These are phyloP conservation scores for Phanerodontia chrysosporium DNA, from an alignment of 768 basidiomycete genomes.

Conservation along the genomic window DNA sequence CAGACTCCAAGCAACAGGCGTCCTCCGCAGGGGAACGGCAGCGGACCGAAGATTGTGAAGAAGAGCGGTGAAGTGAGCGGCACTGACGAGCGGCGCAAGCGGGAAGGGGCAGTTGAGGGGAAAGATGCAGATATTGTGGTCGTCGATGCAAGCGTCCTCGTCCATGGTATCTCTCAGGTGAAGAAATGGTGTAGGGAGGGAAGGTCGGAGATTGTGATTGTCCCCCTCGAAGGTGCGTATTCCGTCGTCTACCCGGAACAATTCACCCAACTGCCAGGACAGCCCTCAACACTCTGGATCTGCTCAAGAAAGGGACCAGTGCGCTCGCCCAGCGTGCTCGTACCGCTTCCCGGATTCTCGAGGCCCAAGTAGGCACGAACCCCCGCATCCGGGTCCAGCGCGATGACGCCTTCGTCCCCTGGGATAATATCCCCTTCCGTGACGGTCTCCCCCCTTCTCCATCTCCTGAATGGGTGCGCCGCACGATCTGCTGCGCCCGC, in stretches of 20 bases:
- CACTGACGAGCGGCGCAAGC: constrained; percentile 7
- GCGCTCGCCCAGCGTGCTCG: constrained; percentile 79
- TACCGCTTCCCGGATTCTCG: constrained; percentile 82
- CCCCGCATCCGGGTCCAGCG: constrained; percentile 77
- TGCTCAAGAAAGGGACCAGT: constrained; percentile 87
- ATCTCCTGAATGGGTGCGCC: constrained; percentile 81
- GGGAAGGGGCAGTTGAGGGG: constrained; percentile 11
- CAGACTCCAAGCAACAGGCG: constrained; percentile 4
- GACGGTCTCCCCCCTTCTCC: constrained; percentile 32
- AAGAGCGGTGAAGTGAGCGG: constrained; percentile 8
- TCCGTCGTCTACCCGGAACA: constrained; percentile 6
- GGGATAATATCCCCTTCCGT: constrained; percentile 66
- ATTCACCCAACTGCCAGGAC: constrained; percentile 7
- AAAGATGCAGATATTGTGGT: constrained; percentile 76
- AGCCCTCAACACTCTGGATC: constrained; percentile 89
- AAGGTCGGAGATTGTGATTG: constrained; percentile 71
- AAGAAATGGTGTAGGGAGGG: constrained; percentile 81
- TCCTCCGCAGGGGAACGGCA: not conserved
- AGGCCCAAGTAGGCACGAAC: constrained; percentile 81
- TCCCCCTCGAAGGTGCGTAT: constrained; percentile 82
- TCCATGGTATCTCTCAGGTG: constrained; percentile 73
- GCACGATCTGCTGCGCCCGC: constrained; percentile 77
- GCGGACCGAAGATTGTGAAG: constrained; percentile 8
- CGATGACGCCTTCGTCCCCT: constrained; percentile 78
- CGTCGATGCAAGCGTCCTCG: constrained; percentile 77